Conservation (phyloP, 768 basidiomycete genomes). For the Sarcodon sp. region DNA sequence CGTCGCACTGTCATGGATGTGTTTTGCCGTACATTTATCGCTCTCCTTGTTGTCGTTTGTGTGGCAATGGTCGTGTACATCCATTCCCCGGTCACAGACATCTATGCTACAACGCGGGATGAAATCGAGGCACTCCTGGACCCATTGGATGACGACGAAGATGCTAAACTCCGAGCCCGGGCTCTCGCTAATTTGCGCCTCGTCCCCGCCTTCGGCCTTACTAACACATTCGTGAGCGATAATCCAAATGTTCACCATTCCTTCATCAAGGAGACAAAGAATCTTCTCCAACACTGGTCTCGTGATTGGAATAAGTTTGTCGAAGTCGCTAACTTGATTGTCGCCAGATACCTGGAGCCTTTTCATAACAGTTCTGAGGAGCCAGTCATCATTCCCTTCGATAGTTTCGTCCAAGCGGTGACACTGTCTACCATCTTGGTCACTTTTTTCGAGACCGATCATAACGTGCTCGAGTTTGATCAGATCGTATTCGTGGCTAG, state of each 20-base stretch:
- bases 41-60: too few species aligned
- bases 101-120: too few species aligned
- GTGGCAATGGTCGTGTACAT: too few species aligned
- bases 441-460: constrained; percentile 24
- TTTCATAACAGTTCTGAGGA: background rate
- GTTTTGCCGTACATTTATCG: too few species aligned
- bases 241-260: constrained; percentile 20
- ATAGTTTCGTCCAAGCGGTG: constrained; percentile 28
- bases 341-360: constrained; percentile 3
- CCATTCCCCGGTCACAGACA: too few species aligned
- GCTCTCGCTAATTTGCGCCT: constrained; percentile 11
- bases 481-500: constrained; percentile 18
- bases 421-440: constrained; percentile 29
- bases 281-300: background rate
- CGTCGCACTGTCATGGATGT: too few species aligned
- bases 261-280: constrained; percentile 16
- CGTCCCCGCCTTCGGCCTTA: constrained; percentile 11
- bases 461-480: constrained; percentile 15
- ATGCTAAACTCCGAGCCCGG: constrained; percentile 3
- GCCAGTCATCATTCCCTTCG: constrained; percentile 14
- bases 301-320: constrained; percentile 23
- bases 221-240: constrained; percentile 40
- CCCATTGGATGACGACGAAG: too few species aligned
- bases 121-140: too few species aligned
- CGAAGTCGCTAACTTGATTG: constrained; percentile 16